Base-by-base conservation (phyloP, 2,329 filamentous ascomycete species). In the Fusarium chaquense region DNA sequence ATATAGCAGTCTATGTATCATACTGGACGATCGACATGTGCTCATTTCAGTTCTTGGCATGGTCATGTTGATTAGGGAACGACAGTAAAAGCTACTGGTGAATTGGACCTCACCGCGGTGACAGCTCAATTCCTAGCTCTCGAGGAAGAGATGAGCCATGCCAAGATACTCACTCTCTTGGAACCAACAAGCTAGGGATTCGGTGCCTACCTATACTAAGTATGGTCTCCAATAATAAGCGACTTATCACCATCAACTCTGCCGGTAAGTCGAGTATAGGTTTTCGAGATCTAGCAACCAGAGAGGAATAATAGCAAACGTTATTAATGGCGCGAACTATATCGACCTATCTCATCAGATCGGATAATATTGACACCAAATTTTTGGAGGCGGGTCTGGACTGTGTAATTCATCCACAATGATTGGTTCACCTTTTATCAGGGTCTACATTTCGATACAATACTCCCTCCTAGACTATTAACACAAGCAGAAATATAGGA, bases 331-430 rank as follows among this genome's bases (percentile, higher is more conserved):
- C 20, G 40, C 16, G 20, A 24, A 16, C 40, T 38, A 38, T 50
- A 50, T 22, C 36, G 10, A 15, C 32, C 33, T 44, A 49, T 12
- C 22, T 30, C 28, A 18, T 22, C 36, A 18, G 32, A 33, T 57
- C 35, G 5, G 26, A 53, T 40, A 20, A 26, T 40, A 35, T 15
- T 16, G 3, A 35, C 15, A 46, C 26, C 36, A 44, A 32, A 10
- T n/a, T 18, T 26, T n/a, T 22, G 9, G 7, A 38, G 7, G 36
- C 9, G 32, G 59, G 26, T 30, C 38, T 43, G 3, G 16, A 45
- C 22, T 58, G 20, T 35, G 59, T 64, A 58, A 64, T 64, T 44
- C 38, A 35, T 44, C 2, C 20, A 12, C 12, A 45, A n/a, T 45
- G 59, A 50, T 64, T 64, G 44, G 59, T 20, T 38, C 26, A 33